phyloP scores from a whole-genome alignment of 495 filamentous ascomycete genomes.

The Eremomyces bilateralis region DNA sequence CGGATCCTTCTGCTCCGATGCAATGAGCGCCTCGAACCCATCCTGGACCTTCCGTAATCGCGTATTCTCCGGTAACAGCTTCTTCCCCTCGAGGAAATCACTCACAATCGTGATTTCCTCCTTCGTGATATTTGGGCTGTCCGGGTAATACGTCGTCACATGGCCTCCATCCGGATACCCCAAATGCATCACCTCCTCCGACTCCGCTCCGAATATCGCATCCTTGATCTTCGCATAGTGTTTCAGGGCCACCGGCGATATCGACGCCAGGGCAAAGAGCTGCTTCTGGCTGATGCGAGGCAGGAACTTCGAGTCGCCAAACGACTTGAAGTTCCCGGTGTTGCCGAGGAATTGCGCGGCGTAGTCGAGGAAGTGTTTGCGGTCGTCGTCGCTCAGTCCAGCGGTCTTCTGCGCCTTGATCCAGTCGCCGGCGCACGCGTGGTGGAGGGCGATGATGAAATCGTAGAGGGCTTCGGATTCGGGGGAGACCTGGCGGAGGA shows the following conservation, averaged over 20 bases:
- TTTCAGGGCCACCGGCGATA: constrained; percentile 38
- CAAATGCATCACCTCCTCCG: constrained; percentile 52
- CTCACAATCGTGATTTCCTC: constrained; percentile 55
- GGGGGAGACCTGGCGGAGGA: constrained; percentile 70
- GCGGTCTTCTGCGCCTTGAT: constrained; percentile 42
- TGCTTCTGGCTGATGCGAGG: constrained; percentile 46
- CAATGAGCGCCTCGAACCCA: constrained; percentile 67
- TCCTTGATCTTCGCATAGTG: constrained; percentile 34
- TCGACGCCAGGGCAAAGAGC: constrained; percentile 48
- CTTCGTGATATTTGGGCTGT: constrained; percentile 66
- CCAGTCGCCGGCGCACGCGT: constrained; percentile 59
- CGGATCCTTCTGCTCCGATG: constrained; percentile 40
- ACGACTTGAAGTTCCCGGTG: constrained; percentile 85
- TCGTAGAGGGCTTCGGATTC: constrained; percentile 85
- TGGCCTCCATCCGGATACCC: constrained; percentile 70
- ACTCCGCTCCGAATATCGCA: constrained; percentile 49
- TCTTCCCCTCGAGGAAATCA: constrained; percentile 53
- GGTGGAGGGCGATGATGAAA: constrained; percentile 64
- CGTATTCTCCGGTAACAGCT: constrained; percentile 67
- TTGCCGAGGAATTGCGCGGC: constrained; percentile 78
- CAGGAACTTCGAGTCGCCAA: constrained; percentile 88
- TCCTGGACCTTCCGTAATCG: constrained; percentile 52
- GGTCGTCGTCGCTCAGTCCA: constrained; percentile 42
- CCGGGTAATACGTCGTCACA: constrained; percentile 81
- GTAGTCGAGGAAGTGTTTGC: constrained; percentile 68